phyloP scores from a whole-genome alignment of 495 filamentous ascomycete genomes.

The Hypoxylon fuscum region DNA sequence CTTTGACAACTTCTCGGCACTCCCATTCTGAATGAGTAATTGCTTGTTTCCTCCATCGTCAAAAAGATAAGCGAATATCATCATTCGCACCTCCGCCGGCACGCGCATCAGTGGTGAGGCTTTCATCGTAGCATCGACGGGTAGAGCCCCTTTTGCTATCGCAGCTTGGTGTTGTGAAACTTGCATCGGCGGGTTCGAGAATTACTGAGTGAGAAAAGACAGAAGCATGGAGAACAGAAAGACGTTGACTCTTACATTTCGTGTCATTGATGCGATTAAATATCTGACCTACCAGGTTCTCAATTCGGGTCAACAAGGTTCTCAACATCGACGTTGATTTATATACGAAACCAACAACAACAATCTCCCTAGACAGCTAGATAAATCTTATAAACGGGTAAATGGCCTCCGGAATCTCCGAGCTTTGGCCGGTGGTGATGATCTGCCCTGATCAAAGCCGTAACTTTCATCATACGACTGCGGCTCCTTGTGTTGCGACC shows the following conservation, averaged over 20 bases:
- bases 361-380: background rate
- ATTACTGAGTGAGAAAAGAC: too few relatives aligned
- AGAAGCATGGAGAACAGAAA: background rate
- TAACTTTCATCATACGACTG: too few relatives aligned
- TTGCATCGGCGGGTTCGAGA: too few relatives aligned
- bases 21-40: slow-evolving; percentile 36
- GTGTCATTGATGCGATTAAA: slow-evolving; percentile 2
- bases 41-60: slow-evolving; percentile 46
- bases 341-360: background rate
- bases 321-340: slow-evolving; percentile 2
- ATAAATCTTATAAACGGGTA: too few relatives aligned
- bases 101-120: slow-evolving; percentile 42
- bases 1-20: slow-evolving; percentile 20
- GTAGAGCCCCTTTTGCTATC: too few relatives aligned
- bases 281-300: slow-evolving; percentile 35
- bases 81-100: slow-evolving; percentile 64
- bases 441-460: too few relatives aligned
- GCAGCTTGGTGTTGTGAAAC: too few relatives aligned
- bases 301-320: slow-evolving; percentile 34
- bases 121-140: slow-evolving; percentile 18
- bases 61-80: slow-evolving; percentile 65
- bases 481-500: too few relatives aligned
- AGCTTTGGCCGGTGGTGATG: too few relatives aligned
- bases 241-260: background rate
- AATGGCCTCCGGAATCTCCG: too few relatives aligned